Percentiles rank a stretch among this genome's conserved stretches.
Evolutionary conservation across 202 grass and related monocot species (phyloP).

Genomic region (Saccharum hybrid): DNA sequence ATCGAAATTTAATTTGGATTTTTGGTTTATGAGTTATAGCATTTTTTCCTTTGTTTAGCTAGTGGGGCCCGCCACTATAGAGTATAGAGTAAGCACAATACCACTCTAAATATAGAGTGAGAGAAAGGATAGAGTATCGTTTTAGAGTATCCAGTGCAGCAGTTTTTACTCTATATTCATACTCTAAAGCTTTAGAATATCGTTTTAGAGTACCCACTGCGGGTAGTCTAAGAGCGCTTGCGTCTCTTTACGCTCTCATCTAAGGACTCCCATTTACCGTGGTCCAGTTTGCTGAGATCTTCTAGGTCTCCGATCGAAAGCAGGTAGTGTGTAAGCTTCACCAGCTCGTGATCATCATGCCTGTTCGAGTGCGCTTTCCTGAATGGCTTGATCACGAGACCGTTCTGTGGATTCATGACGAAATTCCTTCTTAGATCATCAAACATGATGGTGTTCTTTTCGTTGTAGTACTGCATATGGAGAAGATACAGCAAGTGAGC

Average conservation of each 20-base stretch:
- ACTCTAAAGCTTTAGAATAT: no score
- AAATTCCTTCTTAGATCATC: slow-evolving; percentile 95
- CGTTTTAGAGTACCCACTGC: no score
- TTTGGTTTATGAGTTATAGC: no score
- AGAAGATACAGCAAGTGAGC: slow-evolving; percentile 6
- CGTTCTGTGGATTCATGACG: slow-evolving; percentile 97
- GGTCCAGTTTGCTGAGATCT: slow-evolving; percentile 82
- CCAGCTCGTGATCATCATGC: slow-evolving; percentile 67
- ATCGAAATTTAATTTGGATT: no score
- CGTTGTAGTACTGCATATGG: slow-evolving; percentile 79
- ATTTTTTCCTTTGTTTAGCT: no score
- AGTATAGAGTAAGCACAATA: no score
- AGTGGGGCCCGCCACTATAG: no score
- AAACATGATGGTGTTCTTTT: slow-evolving; percentile 95
- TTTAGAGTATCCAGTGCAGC: no score
- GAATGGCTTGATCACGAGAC: slow-evolving; percentile 81
- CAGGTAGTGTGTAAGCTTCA: slow-evolving; percentile 83
- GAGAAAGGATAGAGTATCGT: no score
- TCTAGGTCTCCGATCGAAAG: slow-evolving; percentile 81
- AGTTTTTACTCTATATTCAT: no score
- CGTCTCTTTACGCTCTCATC: slow-evolving; percentile 74
- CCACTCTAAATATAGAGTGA: no score
- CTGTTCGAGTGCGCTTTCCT: slow-evolving; percentile 75
- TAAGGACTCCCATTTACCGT: slow-evolving; percentile 76
- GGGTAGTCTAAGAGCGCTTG: slow-evolving; percentile 63